Evolutionary conservation across 108 stramenopile species (phyloP), one percentile per base, ranked within the genome.

Genomic region (Schizochytrium sp.): DNA sequence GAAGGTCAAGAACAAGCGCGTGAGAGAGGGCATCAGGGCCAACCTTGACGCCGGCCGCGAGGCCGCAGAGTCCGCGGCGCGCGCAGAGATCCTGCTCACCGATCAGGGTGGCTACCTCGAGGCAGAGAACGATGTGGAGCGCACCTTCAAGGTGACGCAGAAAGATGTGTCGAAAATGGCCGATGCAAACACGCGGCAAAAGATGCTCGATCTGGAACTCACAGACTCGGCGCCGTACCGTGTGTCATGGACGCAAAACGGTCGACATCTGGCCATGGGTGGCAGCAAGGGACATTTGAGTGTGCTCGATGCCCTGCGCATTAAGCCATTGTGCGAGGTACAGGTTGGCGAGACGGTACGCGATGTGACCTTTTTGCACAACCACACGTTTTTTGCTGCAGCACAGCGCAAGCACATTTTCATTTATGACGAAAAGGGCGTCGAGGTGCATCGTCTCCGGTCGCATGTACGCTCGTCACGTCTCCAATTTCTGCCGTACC

Each of bases 401-500:
- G 98, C 98, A 5, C 97, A 99, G 90, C 92, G 92, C 89, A 97
- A 97, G 92, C 96, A 97, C 91, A 96, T 95, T 8, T 98, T 95
- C 92, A 97, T 99, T 89, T 99, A 99, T 91, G 98, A 99, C 91
- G 91, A 97, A 47, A 88, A 92, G 21, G 99, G 99, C 4, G 95
- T 93, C 8, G 99, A 99, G 95, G 92, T 99, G 48, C 99, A 99
- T 90, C 90, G 96, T 57, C 88, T 99, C 90, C 92, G 92, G 28
- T 90, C 95, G 25, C 97, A 98, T 90, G 83, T 91, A 58, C 96
- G 96, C 87, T 96, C 98, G 0, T 89, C 93, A 43, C 91, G 91
- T n/a, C 76, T 99, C 89, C 93, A 96, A 76, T 99, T 97, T 90
- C 90, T 99, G 59, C 99, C 99, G 1, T 96, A 98, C 93, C 99